Percentiles rank a stretch among this genome's conserved stretches.
phyloP scores from a whole-genome alignment of 2,329 filamentous ascomycete species.

The Talaromyces albobiverticillius region DNA sequence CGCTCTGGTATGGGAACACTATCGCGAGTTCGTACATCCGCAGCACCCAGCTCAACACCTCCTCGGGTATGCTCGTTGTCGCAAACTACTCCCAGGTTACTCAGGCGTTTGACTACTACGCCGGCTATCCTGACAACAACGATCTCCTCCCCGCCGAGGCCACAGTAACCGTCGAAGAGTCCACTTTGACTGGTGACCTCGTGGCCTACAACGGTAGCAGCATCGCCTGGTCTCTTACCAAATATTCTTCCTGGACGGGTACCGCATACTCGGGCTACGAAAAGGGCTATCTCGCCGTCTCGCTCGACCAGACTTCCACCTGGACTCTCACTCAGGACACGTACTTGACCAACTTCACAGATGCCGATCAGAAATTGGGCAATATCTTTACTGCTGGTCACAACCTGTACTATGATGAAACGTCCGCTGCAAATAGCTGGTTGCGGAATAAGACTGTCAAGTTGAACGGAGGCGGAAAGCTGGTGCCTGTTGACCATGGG shows the following conservation, averaged over 20 bases:
- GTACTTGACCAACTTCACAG: background rate
- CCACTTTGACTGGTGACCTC: slow-evolving; percentile 26
- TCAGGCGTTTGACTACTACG: slow-evolving; percentile 34
- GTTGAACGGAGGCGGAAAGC: background rate
- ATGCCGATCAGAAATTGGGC: background rate
- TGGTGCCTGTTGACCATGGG: background rate
- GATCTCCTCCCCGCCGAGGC: slow-evolving; percentile 26
- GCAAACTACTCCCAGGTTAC: slow-evolving; percentile 27
- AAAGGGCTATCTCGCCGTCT: background rate
- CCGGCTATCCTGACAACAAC: slow-evolving; percentile 25
- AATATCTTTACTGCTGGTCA: background rate
- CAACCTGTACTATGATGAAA: background rate
- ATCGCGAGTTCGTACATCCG: slow-evolving; percentile 18
- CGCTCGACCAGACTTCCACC: background rate
- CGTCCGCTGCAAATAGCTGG: background rate
- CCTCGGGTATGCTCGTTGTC: slow-evolving; percentile 23
- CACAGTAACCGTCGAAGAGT: slow-evolving; percentile 24
- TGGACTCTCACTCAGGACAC: background rate
- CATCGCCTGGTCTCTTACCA: background rate
- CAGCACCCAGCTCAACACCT: slow-evolving; percentile 15
- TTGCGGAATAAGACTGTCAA: background rate
- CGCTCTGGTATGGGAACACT: slow-evolving; percentile 32
- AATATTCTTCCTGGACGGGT: background rate
- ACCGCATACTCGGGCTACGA: background rate
- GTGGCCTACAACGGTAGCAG: slow-evolving; percentile 29